These are phyloP conservation scores for Phanerochaete carnosa DNA, from an alignment of 768 basidiomycete species.

Conservation along the genomic window DNA sequence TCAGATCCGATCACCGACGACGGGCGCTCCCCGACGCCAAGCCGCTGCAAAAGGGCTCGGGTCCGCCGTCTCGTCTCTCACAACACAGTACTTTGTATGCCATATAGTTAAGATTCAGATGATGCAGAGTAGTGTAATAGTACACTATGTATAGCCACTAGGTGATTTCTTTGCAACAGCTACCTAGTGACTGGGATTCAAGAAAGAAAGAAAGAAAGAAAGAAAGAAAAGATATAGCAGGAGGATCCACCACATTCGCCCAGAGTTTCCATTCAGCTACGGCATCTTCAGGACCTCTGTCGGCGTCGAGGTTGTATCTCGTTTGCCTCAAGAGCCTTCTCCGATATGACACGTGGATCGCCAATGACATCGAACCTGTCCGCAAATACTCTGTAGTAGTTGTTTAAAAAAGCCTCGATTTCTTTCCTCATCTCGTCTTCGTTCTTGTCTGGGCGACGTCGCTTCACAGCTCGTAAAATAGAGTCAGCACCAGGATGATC, in stretches of 20 bases:
- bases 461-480: not conserved
- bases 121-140: too few species aligned
- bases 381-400: not conserved
- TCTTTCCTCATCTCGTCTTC: not conserved
- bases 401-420: not conserved
- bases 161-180: too few species aligned
- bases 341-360: not conserved
- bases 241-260: not conserved
- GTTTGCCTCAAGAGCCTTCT: not conserved
- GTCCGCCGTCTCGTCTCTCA: too few species aligned
- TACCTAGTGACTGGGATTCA: too few species aligned
- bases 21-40: too few species aligned
- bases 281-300: not conserved
- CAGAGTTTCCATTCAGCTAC: too few species aligned
- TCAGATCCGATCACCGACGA: constrained; percentile 1
- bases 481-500: not conserved
- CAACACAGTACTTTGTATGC: too few species aligned
- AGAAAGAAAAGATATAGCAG: not conserved
- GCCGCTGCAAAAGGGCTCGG: too few species aligned
- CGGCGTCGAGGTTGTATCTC: not conserved
- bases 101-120: too few species aligned
- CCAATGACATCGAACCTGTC: not conserved
- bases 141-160: too few species aligned
- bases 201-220: not conserved
- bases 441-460: not conserved